Evolutionary conservation across 1,284 basidiomycete species (phyloP), one percentile per base, ranked within the genome.

Genomic region (Cystobasidium slooffiae): DNA sequence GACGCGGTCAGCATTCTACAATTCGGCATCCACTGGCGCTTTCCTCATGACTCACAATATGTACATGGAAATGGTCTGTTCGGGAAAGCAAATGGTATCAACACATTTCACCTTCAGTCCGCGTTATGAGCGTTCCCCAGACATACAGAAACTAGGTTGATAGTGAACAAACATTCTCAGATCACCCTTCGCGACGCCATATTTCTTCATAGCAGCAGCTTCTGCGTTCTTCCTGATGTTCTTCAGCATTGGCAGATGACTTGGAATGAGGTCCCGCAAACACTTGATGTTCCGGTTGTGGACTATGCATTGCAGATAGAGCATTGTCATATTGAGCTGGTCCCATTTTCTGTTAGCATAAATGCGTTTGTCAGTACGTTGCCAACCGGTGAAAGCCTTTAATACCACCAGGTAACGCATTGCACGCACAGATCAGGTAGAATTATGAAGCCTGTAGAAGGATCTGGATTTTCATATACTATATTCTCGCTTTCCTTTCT

Each of bases 81-180:
- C 20, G 16, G 64, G 49, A 69, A 64, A 22, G 18, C 16, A 10
- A 16, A 53, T 49, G 6, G 3, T n/a, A 49, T 49, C 46, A 49
- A n/a, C 2, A 49, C 46, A 14, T 2, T 6, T n/a, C 14, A 14
- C 6, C 2, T 49, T 1, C n/a, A 49, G 3, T 49, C 12, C 46
- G 12, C 2, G 46, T 12, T 14, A 2, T 12, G 46, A 6, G n/a
- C 12, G 46, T n/a, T 6, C 1, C 55, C 31, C 31, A 5, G 39
- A 85, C 92, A 80, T 77, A 96, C 95, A 98, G 81, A 97, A 98
- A 51, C 90, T 92, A 0, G 96, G 96, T 81, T 97, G 95, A 81
- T 99, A 98, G 81, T 99, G 96, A 37, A 98, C 84, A 80, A 90
- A 96, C 84, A 96, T 86, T 74, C 94, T 84, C 75, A 97, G 80